Conservation (phyloP, 2,329 filamentous ascomycete genomes). For the Colletotrichum brevisporum region DNA sequence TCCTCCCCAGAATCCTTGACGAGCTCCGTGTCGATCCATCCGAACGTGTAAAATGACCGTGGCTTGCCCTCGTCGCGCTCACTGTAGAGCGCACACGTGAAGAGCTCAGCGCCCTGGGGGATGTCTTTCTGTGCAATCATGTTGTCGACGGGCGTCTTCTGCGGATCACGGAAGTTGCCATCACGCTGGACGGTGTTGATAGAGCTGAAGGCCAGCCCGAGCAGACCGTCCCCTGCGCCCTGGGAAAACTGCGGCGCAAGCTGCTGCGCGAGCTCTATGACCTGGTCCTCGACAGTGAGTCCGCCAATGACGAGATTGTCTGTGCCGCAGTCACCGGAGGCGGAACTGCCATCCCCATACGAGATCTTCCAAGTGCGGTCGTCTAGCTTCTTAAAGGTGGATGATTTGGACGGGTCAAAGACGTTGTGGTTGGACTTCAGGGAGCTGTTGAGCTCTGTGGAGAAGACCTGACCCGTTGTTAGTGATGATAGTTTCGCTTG, state of each 20-base stretch:
- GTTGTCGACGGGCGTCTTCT: slow-evolving; percentile 83
- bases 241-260: slow-evolving; percentile 71
- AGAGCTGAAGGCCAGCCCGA: slow-evolving; percentile 76
- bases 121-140: slow-evolving; percentile 77
- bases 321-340: slow-evolving; percentile 74
- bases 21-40: slow-evolving; percentile 74
- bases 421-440: slow-evolving; percentile 57
- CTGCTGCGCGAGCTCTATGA: slow-evolving; percentile 74
- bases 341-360: slow-evolving; percentile 78
- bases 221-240: slow-evolving; percentile 75
- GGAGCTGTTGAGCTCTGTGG: slow-evolving; percentile 44
- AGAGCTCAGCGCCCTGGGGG: slow-evolving; percentile 71
- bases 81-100: slow-evolving; percentile 36
- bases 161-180: slow-evolving; percentile 54
- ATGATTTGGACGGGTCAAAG: slow-evolving; percentile 55
- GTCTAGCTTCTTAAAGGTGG: slow-evolving; percentile 50
- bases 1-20: slow-evolving; percentile 68
- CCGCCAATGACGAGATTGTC: slow-evolving; percentile 79
- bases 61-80: slow-evolving; percentile 61
- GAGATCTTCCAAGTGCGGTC: slow-evolving; percentile 73
- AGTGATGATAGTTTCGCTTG: slow-evolving; percentile 48
- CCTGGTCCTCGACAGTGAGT: slow-evolving; percentile 71
- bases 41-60: slow-evolving; percentile 80
- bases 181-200: slow-evolving; percentile 75
- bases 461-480: slow-evolving; percentile 46